A percentile compares a stretch with the other conserved stretches of the same genome.
Conservation (phyloP, 2,329 filamentous ascomycete genomes). For the Proliferodiscus dingleyae region DNA sequence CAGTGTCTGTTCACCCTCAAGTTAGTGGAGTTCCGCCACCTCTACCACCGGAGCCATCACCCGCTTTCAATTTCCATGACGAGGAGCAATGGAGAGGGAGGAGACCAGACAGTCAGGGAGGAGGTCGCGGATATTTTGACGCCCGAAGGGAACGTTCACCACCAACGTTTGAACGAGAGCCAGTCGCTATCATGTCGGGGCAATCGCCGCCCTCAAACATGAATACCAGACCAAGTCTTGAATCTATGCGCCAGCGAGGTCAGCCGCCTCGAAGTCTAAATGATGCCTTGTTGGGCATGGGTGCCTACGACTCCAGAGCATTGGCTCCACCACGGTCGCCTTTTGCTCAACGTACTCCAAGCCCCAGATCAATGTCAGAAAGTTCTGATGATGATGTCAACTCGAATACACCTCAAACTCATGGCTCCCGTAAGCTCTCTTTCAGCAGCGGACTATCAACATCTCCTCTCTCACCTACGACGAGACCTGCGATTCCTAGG, state of each 20-base stretch:
- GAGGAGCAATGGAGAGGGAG: constrained; percentile 26
- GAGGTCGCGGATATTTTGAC: constrained; percentile 38
- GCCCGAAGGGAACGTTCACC: constrained; percentile 56
- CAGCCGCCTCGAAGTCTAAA: constrained; percentile 14
- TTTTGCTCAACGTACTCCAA: constrained; percentile 44
- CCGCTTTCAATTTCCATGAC: constrained; percentile 15
- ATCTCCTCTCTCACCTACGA: constrained; percentile 59
- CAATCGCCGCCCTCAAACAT: constrained; percentile 17
- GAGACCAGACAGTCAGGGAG: constrained; percentile 11
- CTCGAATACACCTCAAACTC: constrained; percentile 49
- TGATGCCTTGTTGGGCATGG: constrained; percentile 21
- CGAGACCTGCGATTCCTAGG: constrained; percentile 55
- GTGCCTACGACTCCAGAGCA: constrained; percentile 35
- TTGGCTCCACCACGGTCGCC: constrained; percentile 43
- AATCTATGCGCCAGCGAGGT: constrained; percentile 26
- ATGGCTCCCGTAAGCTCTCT: constrained; percentile 75
- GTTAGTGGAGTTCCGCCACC: constrained; percentile 46
- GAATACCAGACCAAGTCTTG: constrained; percentile 22
- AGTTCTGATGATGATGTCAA: constrained; percentile 66
- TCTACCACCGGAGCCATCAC: constrained; percentile 7
- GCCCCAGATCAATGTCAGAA: constrained; percentile 59
- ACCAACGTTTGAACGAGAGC: constrained; percentile 40
- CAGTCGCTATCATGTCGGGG: constrained; percentile 10
- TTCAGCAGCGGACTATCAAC: constrained; percentile 60
- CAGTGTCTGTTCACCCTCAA: constrained; percentile 69